These are phyloP conservation scores for Pisolithus albus DNA, from an alignment of 768 basidiomycete genomes.

Conservation along the genomic window DNA sequence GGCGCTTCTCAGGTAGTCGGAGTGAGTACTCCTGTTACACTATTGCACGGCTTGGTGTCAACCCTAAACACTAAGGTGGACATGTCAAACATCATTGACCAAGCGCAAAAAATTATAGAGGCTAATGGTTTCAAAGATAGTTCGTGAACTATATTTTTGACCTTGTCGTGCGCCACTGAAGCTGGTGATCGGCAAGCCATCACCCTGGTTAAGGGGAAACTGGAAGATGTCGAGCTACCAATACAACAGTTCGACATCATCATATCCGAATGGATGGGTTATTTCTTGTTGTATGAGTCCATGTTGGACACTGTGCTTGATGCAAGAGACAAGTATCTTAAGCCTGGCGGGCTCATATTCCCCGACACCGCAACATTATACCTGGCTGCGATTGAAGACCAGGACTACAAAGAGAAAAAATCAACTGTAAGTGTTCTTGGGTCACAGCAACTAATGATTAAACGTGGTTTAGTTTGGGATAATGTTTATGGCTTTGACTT, in stretches of 20 bases:
- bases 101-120: conserved; percentile 94
- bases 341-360: conserved; percentile 86
- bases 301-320: conserved; percentile 98
- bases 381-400: conserved; percentile 96
- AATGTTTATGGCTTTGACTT: conserved; percentile 99
- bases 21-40: conserved; percentile 38
- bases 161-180: conserved; percentile 2
- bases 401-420: conserved; percentile 99
- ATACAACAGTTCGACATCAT: conserved; percentile 95
- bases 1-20: conserved; percentile 93
- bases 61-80: conserved; percentile 62
- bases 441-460: not conserved
- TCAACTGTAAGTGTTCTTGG: conserved; percentile 64
- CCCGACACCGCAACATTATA: conserved; percentile 91
- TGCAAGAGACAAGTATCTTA: conserved; percentile 95
- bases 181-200: conserved; percentile 49
- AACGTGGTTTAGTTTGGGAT: conserved; percentile 75
- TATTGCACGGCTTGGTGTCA: conserved; percentile 2
- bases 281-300: conserved; percentile 97
- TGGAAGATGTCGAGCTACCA: conserved; percentile 87
- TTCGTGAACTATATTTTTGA: conserved; percentile 36
- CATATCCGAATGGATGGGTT: conserved; percentile 99
- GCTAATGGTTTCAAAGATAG: conserved; percentile 95
- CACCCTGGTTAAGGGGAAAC: conserved; percentile 95
- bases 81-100: conserved; percentile 99